phyloP scores from a whole-genome alignment of 768 basidiomycete species.

The Tricholomella constricta region DNA sequence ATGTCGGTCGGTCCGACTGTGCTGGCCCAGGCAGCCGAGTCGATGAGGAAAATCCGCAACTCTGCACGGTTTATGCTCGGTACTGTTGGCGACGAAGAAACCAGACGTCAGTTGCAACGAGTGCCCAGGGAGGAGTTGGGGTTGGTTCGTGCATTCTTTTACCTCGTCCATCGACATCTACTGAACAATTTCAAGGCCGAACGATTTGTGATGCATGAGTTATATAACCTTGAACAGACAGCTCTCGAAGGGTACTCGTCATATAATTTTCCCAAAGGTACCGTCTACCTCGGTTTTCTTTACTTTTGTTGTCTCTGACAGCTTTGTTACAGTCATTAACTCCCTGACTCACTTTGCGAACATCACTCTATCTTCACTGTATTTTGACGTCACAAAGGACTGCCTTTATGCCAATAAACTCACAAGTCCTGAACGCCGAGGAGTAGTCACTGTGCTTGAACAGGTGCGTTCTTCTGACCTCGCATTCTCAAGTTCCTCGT shows the following conservation, averaged over 20 bases:
- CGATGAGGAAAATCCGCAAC: slow-evolving; percentile 82
- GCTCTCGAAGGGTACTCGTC: slow-evolving; percentile 69
- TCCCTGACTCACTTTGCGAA: slow-evolving; percentile 79
- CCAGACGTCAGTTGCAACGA: slow-evolving; percentile 30
- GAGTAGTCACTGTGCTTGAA: slow-evolving; percentile 69
- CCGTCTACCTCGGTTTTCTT: slow-evolving; percentile 11
- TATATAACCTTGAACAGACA: slow-evolving; percentile 68
- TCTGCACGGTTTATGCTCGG: slow-evolving; percentile 86
- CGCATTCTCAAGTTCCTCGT: slow-evolving; percentile 8
- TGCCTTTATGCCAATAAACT: slow-evolving; percentile 73
- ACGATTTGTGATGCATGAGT: slow-evolving; percentile 82
- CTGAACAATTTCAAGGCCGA: slow-evolving; percentile 57
- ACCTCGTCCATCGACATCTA: not conserved
- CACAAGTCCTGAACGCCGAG: slow-evolving; percentile 55
- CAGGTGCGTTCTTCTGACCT: slow-evolving; percentile 42
- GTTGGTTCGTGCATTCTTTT: slow-evolving; percentile 49
- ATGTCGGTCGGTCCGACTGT: slow-evolving; percentile 82
- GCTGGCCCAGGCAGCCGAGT: slow-evolving; percentile 73
- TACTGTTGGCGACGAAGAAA: slow-evolving; percentile 54
- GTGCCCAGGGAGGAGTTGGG: slow-evolving; percentile 53
- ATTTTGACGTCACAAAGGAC: slow-evolving; percentile 93
- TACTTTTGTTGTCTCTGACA: not conserved
- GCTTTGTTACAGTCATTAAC: slow-evolving; percentile 61
- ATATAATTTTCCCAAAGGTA: slow-evolving; percentile 86
- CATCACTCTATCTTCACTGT: slow-evolving; percentile 83